A percentile compares a stretch with the other conserved stretches of the same genome.
Evolutionary conservation across 768 basidiomycete genomes (phyloP).

Genomic region (Exidia glandulosa): DNA sequence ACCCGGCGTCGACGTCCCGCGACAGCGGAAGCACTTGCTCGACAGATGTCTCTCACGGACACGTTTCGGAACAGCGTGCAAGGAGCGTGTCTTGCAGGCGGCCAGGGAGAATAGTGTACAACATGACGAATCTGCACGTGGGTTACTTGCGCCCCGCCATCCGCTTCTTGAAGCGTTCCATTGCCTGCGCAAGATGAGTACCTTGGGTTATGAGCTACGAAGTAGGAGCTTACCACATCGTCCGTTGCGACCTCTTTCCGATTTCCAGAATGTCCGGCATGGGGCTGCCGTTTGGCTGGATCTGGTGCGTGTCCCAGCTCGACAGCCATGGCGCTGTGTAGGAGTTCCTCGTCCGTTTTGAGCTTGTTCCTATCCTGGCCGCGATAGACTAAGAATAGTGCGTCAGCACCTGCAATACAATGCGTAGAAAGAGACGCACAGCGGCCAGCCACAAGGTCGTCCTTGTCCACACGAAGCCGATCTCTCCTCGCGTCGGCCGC

Average conservation of each 20-base stretch:
- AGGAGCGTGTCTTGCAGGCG: too few species aligned
- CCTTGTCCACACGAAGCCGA: conserved; percentile 36
- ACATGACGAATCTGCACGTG: too few species aligned
- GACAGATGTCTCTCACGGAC: too few species aligned
- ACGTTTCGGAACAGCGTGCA: too few species aligned
- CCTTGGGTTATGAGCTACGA: not conserved
- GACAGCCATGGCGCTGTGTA: conserved; percentile 20
- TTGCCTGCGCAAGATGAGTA: conserved; percentile 53
- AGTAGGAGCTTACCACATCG: conserved; percentile 49
- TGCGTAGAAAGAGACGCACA: conserved; percentile 42
- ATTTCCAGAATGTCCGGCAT: conserved; percentile 26
- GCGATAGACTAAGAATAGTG: conserved; percentile 55
- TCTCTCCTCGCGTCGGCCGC: conserved; percentile 47
- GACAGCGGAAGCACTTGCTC: too few species aligned
- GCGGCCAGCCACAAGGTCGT: conserved; percentile 76
- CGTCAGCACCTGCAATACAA: not conserved
- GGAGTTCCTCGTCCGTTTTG: conserved; percentile 22
- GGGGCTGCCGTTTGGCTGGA: not conserved
- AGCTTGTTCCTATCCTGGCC: conserved; percentile 41
- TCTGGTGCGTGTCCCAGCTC: conserved; percentile 1
- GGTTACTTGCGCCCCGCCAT: conserved; percentile 30
- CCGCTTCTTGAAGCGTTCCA: conserved; percentile 96
- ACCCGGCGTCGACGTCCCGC: too few species aligned
- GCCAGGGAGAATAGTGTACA: too few species aligned
- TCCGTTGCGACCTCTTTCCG: conserved; percentile 77